phyloP scores from a whole-genome alignment of 2,329 filamentous ascomycete genomes.

The Tolypocladium ovalisporum region DNA sequence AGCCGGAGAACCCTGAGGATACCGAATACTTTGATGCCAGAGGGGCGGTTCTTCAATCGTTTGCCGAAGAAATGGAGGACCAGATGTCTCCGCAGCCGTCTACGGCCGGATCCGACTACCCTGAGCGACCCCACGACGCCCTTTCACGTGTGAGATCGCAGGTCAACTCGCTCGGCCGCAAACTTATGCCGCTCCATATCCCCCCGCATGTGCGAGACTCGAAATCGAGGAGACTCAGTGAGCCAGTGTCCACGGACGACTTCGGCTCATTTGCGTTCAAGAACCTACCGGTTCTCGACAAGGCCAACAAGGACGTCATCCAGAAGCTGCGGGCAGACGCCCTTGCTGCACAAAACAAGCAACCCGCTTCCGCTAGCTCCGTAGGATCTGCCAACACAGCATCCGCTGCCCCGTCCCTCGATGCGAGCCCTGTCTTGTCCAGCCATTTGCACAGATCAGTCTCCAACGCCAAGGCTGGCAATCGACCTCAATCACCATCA shows the following conservation, averaged over 20 bases:
- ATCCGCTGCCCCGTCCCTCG: slow-evolving; percentile 60
- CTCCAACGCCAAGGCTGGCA: slow-evolving; percentile 68
- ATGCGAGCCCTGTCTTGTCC: slow-evolving; percentile 74
- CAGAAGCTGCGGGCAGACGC: slow-evolving; percentile 91
- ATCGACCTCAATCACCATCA: slow-evolving; percentile 80
- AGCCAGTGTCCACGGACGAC: slow-evolving; percentile 80
- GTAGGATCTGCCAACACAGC: slow-evolving; percentile 28
- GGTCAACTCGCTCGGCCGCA: slow-evolving; percentile 76
- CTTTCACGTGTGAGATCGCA: slow-evolving; percentile 81
- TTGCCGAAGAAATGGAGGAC: slow-evolving; percentile 90
- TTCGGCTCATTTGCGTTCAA: slow-evolving; percentile 97
- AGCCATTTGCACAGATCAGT: slow-evolving; percentile 72
- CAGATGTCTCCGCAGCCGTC: slow-evolving; percentile 64
- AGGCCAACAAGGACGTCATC: slow-evolving; percentile 97
- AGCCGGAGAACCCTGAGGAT: slow-evolving; percentile 87
- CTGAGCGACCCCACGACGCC: slow-evolving; percentile 88
- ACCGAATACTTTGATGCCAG: slow-evolving; percentile 95
- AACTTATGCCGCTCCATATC: slow-evolving; percentile 90
- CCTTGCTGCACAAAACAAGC: slow-evolving; percentile 55
- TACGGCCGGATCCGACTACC: slow-evolving; percentile 62
- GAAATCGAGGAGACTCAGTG: slow-evolving; percentile 78
- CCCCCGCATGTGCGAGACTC: slow-evolving; percentile 91
- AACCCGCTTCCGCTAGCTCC: slow-evolving; percentile 29
- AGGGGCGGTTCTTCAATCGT: slow-evolving; percentile 84
- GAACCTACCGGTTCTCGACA: slow-evolving; percentile 90